Base-by-base conservation (phyloP, 768 basidiomycete species). In the Rhodotorula kratochvilovae region DNA sequence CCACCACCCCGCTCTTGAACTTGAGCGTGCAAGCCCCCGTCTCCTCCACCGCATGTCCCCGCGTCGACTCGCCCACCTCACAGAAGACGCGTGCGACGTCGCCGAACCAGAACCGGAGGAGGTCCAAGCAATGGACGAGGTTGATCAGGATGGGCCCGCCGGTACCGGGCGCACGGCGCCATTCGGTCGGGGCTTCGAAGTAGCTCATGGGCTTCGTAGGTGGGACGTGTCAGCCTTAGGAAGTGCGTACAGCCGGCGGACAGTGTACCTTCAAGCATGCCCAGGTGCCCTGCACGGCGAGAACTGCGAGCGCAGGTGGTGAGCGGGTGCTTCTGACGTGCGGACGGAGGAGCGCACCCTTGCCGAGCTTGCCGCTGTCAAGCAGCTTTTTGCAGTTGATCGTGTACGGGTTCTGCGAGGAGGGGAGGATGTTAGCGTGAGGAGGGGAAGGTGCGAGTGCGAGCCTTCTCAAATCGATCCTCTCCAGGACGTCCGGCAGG, bases 11-110 rank as follows among this genome's bases (percentile, higher is more conserved):
- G 29, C n/a, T n/a, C n/a, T 46, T 64, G 66, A 77, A 76, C 16
- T 48, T 50, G 33, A 77, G 54, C 12, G 73, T 71, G 58, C 55
- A 27, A 2, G 72, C 76, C 15, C 74, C 72, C 2, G 75, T 77
- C 65, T 77, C 75, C 51, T 77, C 76, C 19, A 72, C 75, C 0
- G 33, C 58, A 27, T 66, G 66, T 3, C 72, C 75, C 12, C 76
- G 43, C 7, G 70, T 74, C 2, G 57, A 65, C 6, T 7, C 17
- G 3, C 72, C 75, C 23, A 51, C 17, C 35, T 74, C 72, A 59
- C 64, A 70, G 53, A 60, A 76, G 21, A 77, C 75, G 23, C 67
- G 65, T 2, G 36, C 39, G 27, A 76, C 60, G 61, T 76, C 61
- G 19, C 75, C 76, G 36, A 76, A 61, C 15, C 76, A 62, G 67